Evolutionary conservation across 1,139 yeast species (phyloP).

Genomic region (Yamadazyma taylorii): DNA sequence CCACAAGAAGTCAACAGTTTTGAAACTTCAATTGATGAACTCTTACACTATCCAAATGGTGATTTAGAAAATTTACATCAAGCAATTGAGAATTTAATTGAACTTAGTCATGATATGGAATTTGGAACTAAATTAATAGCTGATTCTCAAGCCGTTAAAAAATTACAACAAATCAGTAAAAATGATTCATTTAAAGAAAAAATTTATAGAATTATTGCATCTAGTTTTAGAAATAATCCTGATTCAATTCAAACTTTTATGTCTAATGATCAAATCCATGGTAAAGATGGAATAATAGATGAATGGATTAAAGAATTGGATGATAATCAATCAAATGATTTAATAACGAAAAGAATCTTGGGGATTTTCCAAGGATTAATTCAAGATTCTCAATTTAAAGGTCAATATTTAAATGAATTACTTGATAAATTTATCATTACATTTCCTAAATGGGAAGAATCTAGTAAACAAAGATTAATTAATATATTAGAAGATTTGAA

Average conservation of each 20-base stretch:
- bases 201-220: constrained; percentile 51
- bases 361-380: constrained; percentile 49
- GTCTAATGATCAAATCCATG: constrained; percentile 12
- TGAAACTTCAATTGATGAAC: constrained; percentile 29
- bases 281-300: constrained; percentile 14
- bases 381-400: constrained; percentile 29
- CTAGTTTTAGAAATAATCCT: constrained; percentile 70
- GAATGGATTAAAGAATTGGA: constrained; percentile 8
- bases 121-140: constrained; percentile 48
- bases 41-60: constrained; percentile 14
- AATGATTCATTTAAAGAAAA: constrained; percentile 36
- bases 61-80: constrained; percentile 16
- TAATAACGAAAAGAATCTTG: constrained; percentile 46
- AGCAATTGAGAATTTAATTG: constrained; percentile 52
- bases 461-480: constrained; percentile 34
- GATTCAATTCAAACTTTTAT: constrained; percentile 48
- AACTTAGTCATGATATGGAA: constrained; percentile 65
- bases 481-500: constrained; percentile 43
- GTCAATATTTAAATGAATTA: constrained; percentile 25
- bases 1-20: constrained; percentile 25
- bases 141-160: constrained; percentile 19
- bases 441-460: constrained; percentile 29
- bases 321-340: constrained; percentile 18
- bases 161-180: constrained; percentile 9
- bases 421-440: constrained; percentile 25